These are phyloP conservation scores for Eucalyptus cloeziana DNA, from an alignment of 345 rosid genomes.

Conservation along the genomic window DNA sequence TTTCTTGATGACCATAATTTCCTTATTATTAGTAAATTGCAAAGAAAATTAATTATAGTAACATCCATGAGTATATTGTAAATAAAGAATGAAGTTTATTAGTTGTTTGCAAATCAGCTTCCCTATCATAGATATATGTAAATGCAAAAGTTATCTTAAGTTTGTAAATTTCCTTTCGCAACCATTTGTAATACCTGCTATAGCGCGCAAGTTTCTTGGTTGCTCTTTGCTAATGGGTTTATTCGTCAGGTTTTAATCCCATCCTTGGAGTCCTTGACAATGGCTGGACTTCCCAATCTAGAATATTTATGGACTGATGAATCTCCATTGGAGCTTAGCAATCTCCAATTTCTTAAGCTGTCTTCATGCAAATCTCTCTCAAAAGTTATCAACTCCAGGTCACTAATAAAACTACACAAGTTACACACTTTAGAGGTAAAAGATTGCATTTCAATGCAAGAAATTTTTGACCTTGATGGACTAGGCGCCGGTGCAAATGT, in stretches of 20 bases:
- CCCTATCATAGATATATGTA: no score
- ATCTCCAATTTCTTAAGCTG: background rate
- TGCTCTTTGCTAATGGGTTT: background rate
- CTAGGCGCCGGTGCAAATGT: accelerated
- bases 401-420: background rate
- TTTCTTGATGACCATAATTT: accelerated
- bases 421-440: accelerated
- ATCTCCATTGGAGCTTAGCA: background rate
- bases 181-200: background rate
- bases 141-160: no score
- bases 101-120: no score
- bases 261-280: background rate
- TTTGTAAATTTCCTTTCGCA: accelerated
- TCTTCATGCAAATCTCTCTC: background rate
- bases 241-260: background rate
- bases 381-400: background rate
- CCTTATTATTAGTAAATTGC: no score
- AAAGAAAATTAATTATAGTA: no score
- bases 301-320: background rate
- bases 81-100: no score
- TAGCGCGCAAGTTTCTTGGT: background rate
- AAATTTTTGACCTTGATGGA: background rate
- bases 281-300: background rate
- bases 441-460: background rate
- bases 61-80: no score